Percentiles rank a stretch among this genome's conserved stretches.
Evolutionary conservation across 2,329 filamentous ascomycete genomes (phyloP).

Genomic region (Aspergillus chevalieri): DNA sequence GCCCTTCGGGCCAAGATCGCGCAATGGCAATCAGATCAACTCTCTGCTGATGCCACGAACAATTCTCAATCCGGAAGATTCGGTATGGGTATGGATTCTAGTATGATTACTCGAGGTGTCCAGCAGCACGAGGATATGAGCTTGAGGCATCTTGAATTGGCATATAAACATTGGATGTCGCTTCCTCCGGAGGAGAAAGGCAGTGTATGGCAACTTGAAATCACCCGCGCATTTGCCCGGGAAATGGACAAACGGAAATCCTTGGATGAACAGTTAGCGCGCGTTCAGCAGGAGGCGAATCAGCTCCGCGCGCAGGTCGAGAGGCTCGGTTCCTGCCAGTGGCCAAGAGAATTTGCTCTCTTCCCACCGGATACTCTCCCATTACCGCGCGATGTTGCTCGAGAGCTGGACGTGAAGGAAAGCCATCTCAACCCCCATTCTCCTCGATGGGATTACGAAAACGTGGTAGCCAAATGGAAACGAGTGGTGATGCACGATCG

Average conservation of each 20-base stretch:
- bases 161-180: constrained; percentile 69
- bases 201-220: constrained; percentile 43
- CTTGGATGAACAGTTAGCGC: constrained; percentile 37
- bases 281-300: constrained; percentile 43
- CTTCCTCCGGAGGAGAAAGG: constrained; percentile 51
- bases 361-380: constrained; percentile 42
- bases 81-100: constrained; percentile 26
- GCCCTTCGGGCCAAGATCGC: constrained; percentile 64
- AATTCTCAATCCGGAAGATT: constrained; percentile 40
- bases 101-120: constrained; percentile 42
- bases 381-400: constrained; percentile 32
- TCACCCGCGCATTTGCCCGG: constrained; percentile 41
- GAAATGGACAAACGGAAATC: constrained; percentile 41
- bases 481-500: constrained; percentile 42
- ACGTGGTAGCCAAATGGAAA: constrained; percentile 44
- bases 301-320: constrained; percentile 45
- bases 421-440: constrained; percentile 30
- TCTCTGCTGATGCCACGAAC: constrained; percentile 26
- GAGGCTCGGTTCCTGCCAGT: constrained; percentile 41
- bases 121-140: constrained; percentile 63
- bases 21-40: constrained; percentile 53
- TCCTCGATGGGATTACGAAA: constrained; percentile 44
- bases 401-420: constrained; percentile 31
- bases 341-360: constrained; percentile 44
- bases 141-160: constrained; percentile 67